Evolutionary conservation across 306 rosid species (phyloP).

Genomic region (Lagenaria siceraria): DNA sequence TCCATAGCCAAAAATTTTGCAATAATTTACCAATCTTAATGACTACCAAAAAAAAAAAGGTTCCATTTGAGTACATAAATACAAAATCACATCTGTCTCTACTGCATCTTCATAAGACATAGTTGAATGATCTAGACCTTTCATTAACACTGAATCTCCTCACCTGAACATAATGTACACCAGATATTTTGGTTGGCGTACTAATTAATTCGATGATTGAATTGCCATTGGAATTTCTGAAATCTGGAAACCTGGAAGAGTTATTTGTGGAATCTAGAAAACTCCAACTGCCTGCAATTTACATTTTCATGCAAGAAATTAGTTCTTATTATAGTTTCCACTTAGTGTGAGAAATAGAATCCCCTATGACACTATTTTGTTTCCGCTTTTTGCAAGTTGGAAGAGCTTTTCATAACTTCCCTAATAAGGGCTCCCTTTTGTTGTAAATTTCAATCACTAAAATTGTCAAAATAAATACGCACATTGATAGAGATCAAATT

Average conservation of each 20-base stretch:
- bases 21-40: not conserved
- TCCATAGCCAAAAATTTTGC: not conserved
- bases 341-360: not conserved
- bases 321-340: not conserved
- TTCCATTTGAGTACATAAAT: not conserved
- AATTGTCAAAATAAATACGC: not conserved
- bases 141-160: conserved; percentile 17
- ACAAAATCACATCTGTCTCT: not conserved
- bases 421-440: not conserved
- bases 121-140: not conserved
- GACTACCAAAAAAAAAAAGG: not conserved
- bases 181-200: conserved; percentile 83
- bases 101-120: not conserved
- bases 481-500: not conserved
- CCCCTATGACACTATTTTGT: not conserved
- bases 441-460: not conserved
- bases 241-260: conserved; percentile 73
- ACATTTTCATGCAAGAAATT: conserved; percentile 10
- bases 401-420: not conserved
- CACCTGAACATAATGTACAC: conserved; percentile 98
- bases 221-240: conserved; percentile 68
- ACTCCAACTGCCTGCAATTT: conserved; percentile 79
- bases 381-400: not conserved
- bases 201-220: conserved; percentile 84
- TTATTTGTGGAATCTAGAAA: conserved; percentile 62